Base-by-base conservation (phyloP, 352 stramenopile species). In the Globisporangium radiosum region DNA sequence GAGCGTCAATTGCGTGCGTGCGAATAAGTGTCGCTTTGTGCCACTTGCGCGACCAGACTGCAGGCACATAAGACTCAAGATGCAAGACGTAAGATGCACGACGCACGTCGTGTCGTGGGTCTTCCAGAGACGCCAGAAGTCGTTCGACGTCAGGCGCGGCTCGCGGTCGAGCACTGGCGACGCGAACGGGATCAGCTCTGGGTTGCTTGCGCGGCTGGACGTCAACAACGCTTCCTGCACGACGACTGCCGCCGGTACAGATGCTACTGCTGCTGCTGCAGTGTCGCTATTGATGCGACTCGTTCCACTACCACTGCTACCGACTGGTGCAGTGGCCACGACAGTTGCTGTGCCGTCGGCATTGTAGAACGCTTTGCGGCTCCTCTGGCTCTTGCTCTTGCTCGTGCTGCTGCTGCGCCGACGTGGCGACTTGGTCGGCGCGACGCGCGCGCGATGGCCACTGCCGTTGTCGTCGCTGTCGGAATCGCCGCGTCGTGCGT, bases 71-170 rank as follows among this genome's bases (percentile, higher is more conserved):
- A 33, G 36, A 42, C 11, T 25, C 7, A 54, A 33, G 4, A 43
- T 8, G 14, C 8, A 54, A 42, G 48, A 58, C 5, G 50, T 37
- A 56, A 37, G 59, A 38, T 4, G 48, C 25, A 39, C 48, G 48
- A 64, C 76, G 54, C 73, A 90, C 78, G 76, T 86, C n/a, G 80
- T 90, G 59, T 88, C 74, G 19, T 63, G 66, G 25, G 78, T 62
- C 52, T 86, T 84, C 80, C 80, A 90, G 3, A 78, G 62, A 50
- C 49, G 67, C 68, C 64, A 78, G 52, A 76, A 78, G 7, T 73
- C 65, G 37, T 61, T 60, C 14, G 67, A 49, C 15, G 59, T 47
- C 7, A 76, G 56, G 7, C 47, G 56, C 37, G 59, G 50, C 5
- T 62, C 49, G 17, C 40, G 54, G n/a, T 85, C 66, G 59, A 86